phyloP scores from a whole-genome alignment of 2,329 filamentous ascomycete genomes.

The Cladosporium cucumerinum region DNA sequence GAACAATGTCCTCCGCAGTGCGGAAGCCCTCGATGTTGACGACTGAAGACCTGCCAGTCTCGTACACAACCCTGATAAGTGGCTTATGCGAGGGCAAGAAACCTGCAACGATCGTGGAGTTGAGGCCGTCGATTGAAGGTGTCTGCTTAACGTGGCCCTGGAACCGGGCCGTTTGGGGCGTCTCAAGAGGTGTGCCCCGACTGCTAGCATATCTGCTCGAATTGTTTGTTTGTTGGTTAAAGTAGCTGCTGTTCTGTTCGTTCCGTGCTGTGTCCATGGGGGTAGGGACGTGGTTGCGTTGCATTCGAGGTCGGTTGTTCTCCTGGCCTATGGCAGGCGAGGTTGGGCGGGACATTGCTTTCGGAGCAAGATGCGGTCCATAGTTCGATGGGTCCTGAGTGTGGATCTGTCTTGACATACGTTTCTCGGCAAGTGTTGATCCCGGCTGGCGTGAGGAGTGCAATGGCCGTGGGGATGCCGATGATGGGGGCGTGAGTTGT shows the following conservation, averaged over 20 bases:
- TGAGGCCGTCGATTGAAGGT: constrained; percentile 78
- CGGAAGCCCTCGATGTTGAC: constrained; percentile 90
- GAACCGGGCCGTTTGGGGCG: constrained; percentile 59
- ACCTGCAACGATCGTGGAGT: constrained; percentile 61
- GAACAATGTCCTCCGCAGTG: constrained; percentile 88
- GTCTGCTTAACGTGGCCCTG: constrained; percentile 72
- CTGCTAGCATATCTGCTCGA: constrained; percentile 41
- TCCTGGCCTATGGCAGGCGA: constrained; percentile 66
- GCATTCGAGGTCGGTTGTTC: constrained; percentile 46
- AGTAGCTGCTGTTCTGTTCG: constrained; percentile 50
- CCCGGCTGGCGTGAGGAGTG: constrained; percentile 50
- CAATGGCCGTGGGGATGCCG: constrained; percentile 61
- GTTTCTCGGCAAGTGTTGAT: constrained; percentile 47
- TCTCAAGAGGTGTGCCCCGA: constrained; percentile 58
- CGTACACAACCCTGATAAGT: constrained; percentile 89
- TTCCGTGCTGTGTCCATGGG: constrained; percentile 53
- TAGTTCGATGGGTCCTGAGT: constrained; percentile 34
- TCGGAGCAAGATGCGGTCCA: constrained; percentile 43
- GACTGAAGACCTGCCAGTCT: constrained; percentile 85
- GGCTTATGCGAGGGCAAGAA: constrained; percentile 81
- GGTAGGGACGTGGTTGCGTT: constrained; percentile 51
- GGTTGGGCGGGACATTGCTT: constrained; percentile 62
- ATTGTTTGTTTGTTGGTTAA: constrained; percentile 49
- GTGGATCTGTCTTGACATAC: constrained; percentile 47
- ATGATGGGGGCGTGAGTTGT: constrained; percentile 57